Evolutionary conservation across 2,329 filamentous ascomycete species (phyloP), one percentile per base, ranked within the genome.

Genomic region (Orbilia javanica): DNA sequence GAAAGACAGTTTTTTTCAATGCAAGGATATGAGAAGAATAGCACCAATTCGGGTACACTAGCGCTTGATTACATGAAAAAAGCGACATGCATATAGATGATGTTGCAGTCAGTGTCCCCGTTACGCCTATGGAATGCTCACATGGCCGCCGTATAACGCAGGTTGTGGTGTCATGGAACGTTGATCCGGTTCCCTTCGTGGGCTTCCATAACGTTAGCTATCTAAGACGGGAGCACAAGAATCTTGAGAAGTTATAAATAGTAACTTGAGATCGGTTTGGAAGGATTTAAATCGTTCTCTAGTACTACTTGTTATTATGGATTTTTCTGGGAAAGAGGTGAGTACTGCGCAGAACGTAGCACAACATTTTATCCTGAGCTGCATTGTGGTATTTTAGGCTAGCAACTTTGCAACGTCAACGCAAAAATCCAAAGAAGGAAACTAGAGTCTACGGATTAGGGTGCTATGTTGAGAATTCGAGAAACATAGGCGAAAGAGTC

Each of bases 331-430:
- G 13, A 8, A 34, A 4, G 11, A 39, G 5, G 7, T 39, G 34
- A 11, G 8, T 15, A 42, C 34, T n/a, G 5, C 4, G 36, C 36
- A 39, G n/a, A 4, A 11, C 20, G 27, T 53, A 25, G 22, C 29
- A 27, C 8, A 6, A 55, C 25, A 31, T 31, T 20, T 1, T 4
- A 10, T 39, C 46, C 36, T 11, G 18, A 31, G 31, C 22, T 15
- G 46, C 20, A 29, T 67, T 39, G 46, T 67, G 46, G 20, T 53
- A 42, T 44, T 50, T 52, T 50, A 20, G 46, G 34, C 31, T 11
- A 31, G 29, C n/a, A 65, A 60, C 46, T 73, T 50, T 67, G 20
- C 62, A 66, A 67, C 62, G 36, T 73, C 62, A 73, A 73, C 69
- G 50, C 69, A 67, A 52, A n/a, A 72, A 66, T 42, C 48, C 48